phyloP scores from a whole-genome alignment of 768 basidiomycete species.

The Boletus rex-veris region DNA sequence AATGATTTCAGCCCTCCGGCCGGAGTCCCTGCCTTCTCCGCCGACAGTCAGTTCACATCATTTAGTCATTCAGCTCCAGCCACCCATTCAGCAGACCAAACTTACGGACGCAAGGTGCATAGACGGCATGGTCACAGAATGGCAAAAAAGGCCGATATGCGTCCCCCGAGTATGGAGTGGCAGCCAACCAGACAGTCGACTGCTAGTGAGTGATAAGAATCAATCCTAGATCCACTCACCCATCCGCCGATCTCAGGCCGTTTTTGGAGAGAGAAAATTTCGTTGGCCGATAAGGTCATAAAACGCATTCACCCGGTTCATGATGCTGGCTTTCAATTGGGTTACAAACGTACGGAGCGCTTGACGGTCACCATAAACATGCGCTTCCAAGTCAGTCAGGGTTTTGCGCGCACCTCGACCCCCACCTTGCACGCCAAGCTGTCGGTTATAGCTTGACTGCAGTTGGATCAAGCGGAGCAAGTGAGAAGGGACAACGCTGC shows the following conservation, averaged over 20 bases:
- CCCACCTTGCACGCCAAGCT: neutral
- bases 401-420: neutral
- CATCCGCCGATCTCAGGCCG: conserved; percentile 1
- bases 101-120: neutral
- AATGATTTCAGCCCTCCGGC: neutral
- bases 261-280: neutral
- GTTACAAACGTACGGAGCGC: neutral
- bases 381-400: neutral
- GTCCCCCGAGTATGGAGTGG: neutral
- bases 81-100: neutral
- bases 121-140: neutral
- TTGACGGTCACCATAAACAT: conserved; percentile 6
- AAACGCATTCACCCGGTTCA: neutral
- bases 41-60: neutral
- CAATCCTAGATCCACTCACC: neutral
- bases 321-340: neutral
- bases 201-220: neutral
- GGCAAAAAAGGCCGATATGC: neutral
- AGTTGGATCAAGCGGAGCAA: neutral
- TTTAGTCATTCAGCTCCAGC: neutral
- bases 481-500: neutral
- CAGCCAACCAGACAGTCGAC: neutral
- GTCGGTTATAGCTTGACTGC: neutral
- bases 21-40: conserved; percentile 2
- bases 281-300: conserved; percentile 1